These are phyloP conservation scores for Thelonectria discophora DNA, from an alignment of 2,329 filamentous ascomycete genomes.

Conservation along the genomic window DNA sequence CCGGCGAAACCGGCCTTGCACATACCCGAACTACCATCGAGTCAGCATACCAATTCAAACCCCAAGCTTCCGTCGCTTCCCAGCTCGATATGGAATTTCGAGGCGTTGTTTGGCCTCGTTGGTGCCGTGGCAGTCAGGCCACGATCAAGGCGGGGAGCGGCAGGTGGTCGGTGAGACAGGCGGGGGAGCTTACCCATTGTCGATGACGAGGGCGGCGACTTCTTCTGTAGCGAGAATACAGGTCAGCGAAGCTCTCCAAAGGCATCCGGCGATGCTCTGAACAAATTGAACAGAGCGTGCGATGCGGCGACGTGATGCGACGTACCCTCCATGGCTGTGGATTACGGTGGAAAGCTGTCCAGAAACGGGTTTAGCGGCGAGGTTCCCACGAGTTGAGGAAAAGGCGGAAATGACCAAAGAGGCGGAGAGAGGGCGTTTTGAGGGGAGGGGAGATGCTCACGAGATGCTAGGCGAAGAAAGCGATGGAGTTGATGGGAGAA, in stretches of 20 bases:
- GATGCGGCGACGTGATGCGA: slow-evolving; percentile 44
- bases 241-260: slow-evolving; percentile 51
- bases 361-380: slow-evolving; percentile 45
- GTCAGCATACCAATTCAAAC: slow-evolving; percentile 48
- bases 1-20: slow-evolving; percentile 99
- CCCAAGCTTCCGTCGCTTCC: neutral
- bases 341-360: slow-evolving; percentile 51
- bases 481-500: slow-evolving; percentile 43
- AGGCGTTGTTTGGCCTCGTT: slow-evolving; percentile 34
- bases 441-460: slow-evolving; percentile 36
- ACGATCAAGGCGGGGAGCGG: slow-evolving; percentile 30
- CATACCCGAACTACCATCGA: slow-evolving; percentile 90
- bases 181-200: slow-evolving; percentile 95
- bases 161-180: slow-evolving; percentile 50
- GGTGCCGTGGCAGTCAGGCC: slow-evolving; percentile 36
- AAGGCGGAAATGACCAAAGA: slow-evolving; percentile 37
- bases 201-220: slow-evolving; percentile 99
- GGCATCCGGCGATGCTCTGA: slow-evolving; percentile 32
- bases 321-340: slow-evolving; percentile 66
- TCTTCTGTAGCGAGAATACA: slow-evolving; percentile 76
- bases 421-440: slow-evolving; percentile 30
- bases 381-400: slow-evolving; percentile 32
- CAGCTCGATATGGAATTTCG: slow-evolving; percentile 2
- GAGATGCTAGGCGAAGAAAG: slow-evolving; percentile 42
- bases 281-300: slow-evolving; percentile 37